phyloP scores from a whole-genome alignment of 371 early-diverging fungal species.

The Mucor lusitanicus region DNA sequence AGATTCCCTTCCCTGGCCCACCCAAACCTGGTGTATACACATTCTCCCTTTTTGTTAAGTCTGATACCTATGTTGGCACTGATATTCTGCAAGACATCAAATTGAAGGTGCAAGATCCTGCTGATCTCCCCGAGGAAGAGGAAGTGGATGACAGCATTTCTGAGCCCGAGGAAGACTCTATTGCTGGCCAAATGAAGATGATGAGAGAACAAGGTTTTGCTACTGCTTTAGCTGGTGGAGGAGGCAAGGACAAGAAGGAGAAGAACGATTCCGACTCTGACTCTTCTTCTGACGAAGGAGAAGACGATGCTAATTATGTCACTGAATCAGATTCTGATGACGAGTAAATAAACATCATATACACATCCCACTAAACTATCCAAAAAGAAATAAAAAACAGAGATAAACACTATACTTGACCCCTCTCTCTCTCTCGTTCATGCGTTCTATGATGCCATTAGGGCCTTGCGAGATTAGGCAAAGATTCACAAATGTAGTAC shows the following conservation, averaged over 20 bases:
- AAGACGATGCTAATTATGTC: constrained; percentile 35
- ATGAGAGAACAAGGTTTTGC: constrained; percentile 76
- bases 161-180: constrained; percentile 94
- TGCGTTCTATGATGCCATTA: too few species aligned
- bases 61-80: constrained; percentile 85
- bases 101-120: constrained; percentile 70
- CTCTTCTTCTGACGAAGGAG: constrained; percentile 12
- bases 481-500: too few species aligned
- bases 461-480: too few species aligned
- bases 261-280: constrained; percentile 35
- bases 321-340: constrained; percentile 31
- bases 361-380: background rate
- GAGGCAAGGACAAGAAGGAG: constrained; percentile 31
- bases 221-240: constrained; percentile 62
- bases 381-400: constrained; percentile 1
- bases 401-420: background rate
- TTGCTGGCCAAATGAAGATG: constrained; percentile 91
- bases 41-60: constrained; percentile 84
- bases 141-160: constrained; percentile 92
- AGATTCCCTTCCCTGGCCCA: constrained; percentile 94
- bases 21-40: constrained; percentile 82
- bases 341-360: constrained; percentile 1
- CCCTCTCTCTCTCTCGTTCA: too few species aligned
- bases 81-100: constrained; percentile 78
- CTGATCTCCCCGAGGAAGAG: constrained; percentile 69